Evolutionary conservation across 2,329 filamentous ascomycete genomes (phyloP), one percentile per base, ranked within the genome.

Genomic region (Akanthomyces muscarius): DNA sequence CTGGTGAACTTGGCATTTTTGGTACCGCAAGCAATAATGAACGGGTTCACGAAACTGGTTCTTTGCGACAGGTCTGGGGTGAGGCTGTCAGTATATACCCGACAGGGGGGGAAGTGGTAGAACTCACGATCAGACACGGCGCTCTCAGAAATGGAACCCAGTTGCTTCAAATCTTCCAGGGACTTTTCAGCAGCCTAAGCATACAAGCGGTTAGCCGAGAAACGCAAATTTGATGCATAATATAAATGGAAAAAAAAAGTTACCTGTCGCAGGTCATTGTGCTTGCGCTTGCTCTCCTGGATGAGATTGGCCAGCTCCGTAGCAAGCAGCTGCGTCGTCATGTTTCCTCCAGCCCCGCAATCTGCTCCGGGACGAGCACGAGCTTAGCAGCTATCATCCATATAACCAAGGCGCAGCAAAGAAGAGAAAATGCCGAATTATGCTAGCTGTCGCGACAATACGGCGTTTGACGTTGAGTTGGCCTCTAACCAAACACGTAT

Each of bases 221-320:
- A 3, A 11, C 33, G 8, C 38, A 10, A 13, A 33, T 4, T 4
- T 5, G 1, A 6, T 28, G 8, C 16, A 30, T 1, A 16, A 5
- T 7, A 33, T n/a, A 21, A 48, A 51, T 51, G 18, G 38, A 16
- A 3, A 51, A 16, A 16, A 21, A 56, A 25, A 18, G 4, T 75
- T 78, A 89, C 90, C 83, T 90, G 90, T 80, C 90, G 87, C 60
- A 99, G 82, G 71, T 98, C 95, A 69, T 89, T 86, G 76, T 97
- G 89, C 78, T 96, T 98, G 71, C 94, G 86, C 78, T 96, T 98
- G 74, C 93, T 95, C 80, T 99, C 95, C 76, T 96, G 91, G 71
- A 97, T 89, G 74, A 97, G 86, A 78, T 91, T 96, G 72, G 89
- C 86, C 75, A 97, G 86, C 84, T 97, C 93, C 64, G 90, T 88